Conservation (phyloP, 164 flowering plant species). For the Houttuynia cordata region DNA sequence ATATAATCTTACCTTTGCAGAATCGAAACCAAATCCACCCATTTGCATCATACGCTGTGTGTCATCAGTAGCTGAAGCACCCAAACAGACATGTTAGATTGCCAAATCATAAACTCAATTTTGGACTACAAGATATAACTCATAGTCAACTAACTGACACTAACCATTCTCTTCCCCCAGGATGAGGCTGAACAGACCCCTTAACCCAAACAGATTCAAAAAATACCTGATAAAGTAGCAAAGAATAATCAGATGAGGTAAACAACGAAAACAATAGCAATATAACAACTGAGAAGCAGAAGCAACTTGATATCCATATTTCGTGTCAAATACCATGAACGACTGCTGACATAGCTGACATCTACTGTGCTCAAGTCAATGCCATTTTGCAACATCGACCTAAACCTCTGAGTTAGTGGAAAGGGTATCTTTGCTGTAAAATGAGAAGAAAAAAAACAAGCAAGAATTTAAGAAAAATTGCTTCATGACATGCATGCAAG, state of each 20-base stretch:
- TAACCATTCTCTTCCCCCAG: constrained; percentile 96
- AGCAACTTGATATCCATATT: not conserved
- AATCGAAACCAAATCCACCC: constrained; percentile 93
- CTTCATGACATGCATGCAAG: not conserved
- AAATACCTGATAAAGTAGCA: constrained; percentile 60
- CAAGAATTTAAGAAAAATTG: not conserved
- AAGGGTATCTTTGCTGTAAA: constrained; percentile 91
- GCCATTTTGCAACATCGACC: constrained; percentile 96
- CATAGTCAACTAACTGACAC: constrained; percentile 12
- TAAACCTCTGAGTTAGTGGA: constrained; percentile 95
- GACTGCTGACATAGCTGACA: constrained; percentile 99
- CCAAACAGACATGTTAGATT: not conserved
- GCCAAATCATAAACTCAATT: not conserved
- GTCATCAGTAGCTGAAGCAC: constrained; percentile 74
- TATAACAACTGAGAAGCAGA: no score
- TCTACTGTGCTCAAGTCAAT: constrained; percentile 97
- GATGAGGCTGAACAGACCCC: constrained; percentile 95
- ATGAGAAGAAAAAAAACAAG: not conserved
- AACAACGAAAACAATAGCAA: not conserved
- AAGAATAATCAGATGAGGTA: constrained; percentile 3
- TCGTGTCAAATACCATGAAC: constrained; percentile 63
- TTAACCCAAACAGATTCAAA: constrained; percentile 85
- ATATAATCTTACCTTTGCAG: constrained; percentile 49
- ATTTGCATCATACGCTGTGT: constrained; percentile 98
- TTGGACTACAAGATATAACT: not conserved